Conservation (phyloP, 345 rosid genomes). For the Lepidium didymum region DNA sequence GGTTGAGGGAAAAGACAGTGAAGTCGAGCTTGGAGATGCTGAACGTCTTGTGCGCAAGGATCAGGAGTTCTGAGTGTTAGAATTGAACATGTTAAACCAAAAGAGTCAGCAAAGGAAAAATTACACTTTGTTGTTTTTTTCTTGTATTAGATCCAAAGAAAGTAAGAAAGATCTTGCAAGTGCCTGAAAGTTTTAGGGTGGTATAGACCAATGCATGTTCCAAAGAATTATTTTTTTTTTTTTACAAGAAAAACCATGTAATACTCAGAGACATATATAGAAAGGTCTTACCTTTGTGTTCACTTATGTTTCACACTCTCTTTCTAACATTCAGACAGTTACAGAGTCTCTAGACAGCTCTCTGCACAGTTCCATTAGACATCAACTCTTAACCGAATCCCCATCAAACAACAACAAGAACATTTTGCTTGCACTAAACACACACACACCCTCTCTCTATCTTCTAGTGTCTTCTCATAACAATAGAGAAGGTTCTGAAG, state of each 20-base stretch:
- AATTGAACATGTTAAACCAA: neutral
- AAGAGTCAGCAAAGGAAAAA: neutral
- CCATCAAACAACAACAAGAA: neutral
- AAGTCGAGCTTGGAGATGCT: constrained; percentile 64
- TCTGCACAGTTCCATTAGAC: neutral
- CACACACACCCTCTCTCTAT: neutral
- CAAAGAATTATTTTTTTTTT: neutral
- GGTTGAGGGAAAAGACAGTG: constrained; percentile 31
- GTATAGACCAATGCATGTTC: constrained; percentile 1
- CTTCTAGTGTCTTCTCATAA: neutral
- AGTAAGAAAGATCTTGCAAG: constrained; percentile 9
- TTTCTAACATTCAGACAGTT: neutral
- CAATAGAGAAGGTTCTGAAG: neutral
- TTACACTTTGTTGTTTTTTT: neutral
- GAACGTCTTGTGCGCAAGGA: constrained; percentile 62
- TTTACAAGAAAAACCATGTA: constrained; percentile 1
- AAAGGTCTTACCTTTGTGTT: neutral
- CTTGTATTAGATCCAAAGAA: constrained; percentile 4
- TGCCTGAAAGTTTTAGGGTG: neutral
- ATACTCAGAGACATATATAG: constrained; percentile 3
- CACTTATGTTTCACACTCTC: neutral
- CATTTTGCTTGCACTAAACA: neutral
- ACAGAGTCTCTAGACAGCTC: neutral
- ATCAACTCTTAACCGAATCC: neutral
- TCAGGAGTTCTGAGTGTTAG: constrained; percentile 11